A percentile compares a stretch with the other conserved stretches of the same genome.
Conservation (phyloP, 2,329 filamentous ascomycete genomes). For the Trichophyton schoenleinii region DNA sequence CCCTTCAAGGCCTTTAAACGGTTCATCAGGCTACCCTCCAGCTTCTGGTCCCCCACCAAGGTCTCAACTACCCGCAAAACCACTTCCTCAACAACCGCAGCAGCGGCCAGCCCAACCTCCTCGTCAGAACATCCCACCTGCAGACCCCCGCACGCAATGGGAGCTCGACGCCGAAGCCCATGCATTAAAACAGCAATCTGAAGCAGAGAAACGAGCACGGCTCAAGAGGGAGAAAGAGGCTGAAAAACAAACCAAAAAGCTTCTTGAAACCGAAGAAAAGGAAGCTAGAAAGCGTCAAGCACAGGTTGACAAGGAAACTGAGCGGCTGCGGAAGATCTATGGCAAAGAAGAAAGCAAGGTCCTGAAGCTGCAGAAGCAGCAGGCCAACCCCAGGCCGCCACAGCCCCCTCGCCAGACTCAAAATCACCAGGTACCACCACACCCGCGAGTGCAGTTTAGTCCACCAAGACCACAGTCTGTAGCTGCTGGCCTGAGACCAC, state of each 20-base stretch:
- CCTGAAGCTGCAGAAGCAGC: neutral
- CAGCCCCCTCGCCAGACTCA: neutral
- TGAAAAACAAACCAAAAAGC: constrained; percentile 39
- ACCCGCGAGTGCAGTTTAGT: neutral
- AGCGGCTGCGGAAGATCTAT: constrained; percentile 51
- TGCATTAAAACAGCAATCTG: constrained; percentile 31
- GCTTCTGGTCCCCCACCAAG: neutral
- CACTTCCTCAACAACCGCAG: neutral
- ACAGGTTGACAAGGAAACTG: constrained; percentile 64
- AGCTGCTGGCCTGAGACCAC: neutral
- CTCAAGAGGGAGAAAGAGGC: constrained; percentile 39
- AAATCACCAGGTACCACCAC: neutral
- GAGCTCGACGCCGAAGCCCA: constrained; percentile 40
- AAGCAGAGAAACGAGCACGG: constrained; percentile 32
- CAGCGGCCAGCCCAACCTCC: constrained; percentile 11
- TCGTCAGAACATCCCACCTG: constrained; percentile 16
- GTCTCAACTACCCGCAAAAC: neutral
- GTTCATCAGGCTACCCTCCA: neutral
- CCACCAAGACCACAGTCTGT: neutral
- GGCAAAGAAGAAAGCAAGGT: constrained; percentile 29
- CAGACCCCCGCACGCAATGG: constrained; percentile 42
- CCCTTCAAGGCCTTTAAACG: constrained; percentile 7
- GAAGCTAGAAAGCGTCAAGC: constrained; percentile 40
- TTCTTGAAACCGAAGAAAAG: constrained; percentile 42
- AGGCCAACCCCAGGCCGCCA: neutral